Evolutionary conservation across 345 rosid species (phyloP).

Genomic region (Pelargonium nanum): DNA sequence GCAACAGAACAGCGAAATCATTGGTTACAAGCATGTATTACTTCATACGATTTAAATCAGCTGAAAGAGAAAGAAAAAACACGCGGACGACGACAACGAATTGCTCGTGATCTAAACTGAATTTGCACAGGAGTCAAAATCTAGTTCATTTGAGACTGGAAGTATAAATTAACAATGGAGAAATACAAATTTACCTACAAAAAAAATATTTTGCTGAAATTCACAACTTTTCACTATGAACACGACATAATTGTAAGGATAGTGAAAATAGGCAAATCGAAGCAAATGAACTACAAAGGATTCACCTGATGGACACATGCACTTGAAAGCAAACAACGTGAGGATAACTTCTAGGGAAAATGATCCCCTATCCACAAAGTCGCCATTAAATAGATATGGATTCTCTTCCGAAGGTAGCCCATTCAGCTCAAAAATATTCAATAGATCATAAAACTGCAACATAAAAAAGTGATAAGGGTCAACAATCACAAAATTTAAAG

Average conservation of each 20-base stretch:
- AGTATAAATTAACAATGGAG: not conserved
- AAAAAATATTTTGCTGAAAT: not conserved
- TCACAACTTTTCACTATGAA: not conserved
- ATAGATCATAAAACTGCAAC: slow-evolving; percentile 87
- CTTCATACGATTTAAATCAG: no score
- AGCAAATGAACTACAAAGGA: slow-evolving; percentile 7
- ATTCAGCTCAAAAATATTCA: slow-evolving; percentile 88
- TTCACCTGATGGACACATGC: slow-evolving; percentile 88
- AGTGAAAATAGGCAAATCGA: not conserved
- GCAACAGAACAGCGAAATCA: not conserved
- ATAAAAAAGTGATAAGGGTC: not conserved
- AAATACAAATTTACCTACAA: no score
- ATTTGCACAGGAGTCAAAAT: not conserved
- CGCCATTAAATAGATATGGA: slow-evolving; percentile 93
- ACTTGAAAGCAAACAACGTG: slow-evolving; percentile 87
- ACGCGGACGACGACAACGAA: not conserved
- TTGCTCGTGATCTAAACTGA: no score
- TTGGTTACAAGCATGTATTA: no score
- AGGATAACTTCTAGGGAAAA: slow-evolving; percentile 91
- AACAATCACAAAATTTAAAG: not conserved
- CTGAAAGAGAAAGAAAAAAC: no score
- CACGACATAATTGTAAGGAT: not conserved
- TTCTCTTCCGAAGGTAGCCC: slow-evolving; percentile 97
- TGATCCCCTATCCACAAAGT: slow-evolving; percentile 97
- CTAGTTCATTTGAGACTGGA: not conserved